Evolutionary conservation across 2,329 filamentous ascomycete genomes (phyloP).

Genomic region (Ophiosphaerella korrae): DNA sequence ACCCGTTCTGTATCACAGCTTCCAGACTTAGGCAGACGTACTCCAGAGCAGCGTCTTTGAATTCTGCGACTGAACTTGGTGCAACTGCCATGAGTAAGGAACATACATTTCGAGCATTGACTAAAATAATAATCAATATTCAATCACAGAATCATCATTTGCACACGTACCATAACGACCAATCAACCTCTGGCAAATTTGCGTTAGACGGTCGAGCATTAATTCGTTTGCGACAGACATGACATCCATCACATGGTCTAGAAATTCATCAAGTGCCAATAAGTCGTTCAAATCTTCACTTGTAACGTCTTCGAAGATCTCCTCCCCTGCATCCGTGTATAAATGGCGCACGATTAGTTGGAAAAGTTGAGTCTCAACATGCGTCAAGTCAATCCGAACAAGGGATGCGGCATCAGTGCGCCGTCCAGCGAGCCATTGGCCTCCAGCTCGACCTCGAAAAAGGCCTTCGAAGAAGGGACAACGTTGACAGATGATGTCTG

Average conservation of each 20-base stretch:
- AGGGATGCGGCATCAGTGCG: conserved; percentile 57
- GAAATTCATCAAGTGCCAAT: conserved; percentile 72
- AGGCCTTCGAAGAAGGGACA: conserved; percentile 92
- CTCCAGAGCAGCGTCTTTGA: conserved; percentile 86
- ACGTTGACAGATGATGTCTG: conserved; percentile 76
- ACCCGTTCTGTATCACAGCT: conserved; percentile 86
- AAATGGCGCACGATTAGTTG: conserved; percentile 78
- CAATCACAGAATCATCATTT: conserved; percentile 15
- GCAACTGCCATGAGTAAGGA: conserved; percentile 84
- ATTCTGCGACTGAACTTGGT: conserved; percentile 79
- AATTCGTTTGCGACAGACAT: conserved; percentile 90
- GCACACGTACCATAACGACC: conserved; percentile 70
- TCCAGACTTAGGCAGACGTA: conserved; percentile 93
- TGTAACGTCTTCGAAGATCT: conserved; percentile 80
- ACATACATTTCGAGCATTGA: conserved; percentile 73
- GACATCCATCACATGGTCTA: conserved; percentile 88
- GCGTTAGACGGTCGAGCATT: conserved; percentile 89
- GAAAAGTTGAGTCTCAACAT: conserved; percentile 76
- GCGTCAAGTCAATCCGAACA: conserved; percentile 78
- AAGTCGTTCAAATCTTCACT: conserved; percentile 59
- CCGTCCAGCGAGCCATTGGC: conserved; percentile 79
- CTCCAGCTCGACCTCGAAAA: conserved; percentile 84
- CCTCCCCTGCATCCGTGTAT: conserved; percentile 80
- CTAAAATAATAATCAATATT: conserved; percentile 20
- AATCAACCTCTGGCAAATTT: conserved; percentile 84